Evolutionary conservation across 2,329 filamentous ascomycete genomes (phyloP), one percentile per base, ranked within the genome.

Genomic region (Neopestalotiopsis sp.): DNA sequence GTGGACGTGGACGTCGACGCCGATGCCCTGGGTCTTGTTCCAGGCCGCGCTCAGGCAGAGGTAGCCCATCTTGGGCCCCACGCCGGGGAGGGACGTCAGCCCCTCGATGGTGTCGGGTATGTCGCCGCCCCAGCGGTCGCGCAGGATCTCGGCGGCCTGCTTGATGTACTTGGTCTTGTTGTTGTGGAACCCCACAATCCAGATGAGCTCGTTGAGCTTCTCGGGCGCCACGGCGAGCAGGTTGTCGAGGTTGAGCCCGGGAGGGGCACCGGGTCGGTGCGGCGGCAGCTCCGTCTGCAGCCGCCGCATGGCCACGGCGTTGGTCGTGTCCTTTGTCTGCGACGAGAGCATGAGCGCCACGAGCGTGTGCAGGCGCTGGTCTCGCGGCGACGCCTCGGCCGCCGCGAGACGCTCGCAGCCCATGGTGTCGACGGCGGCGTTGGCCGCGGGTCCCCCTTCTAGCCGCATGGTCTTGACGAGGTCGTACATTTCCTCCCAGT

Each of bases 361-460:
- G 38, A 98, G 88, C 3, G 94, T 97, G 76, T 98, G 95, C 75
- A 97, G 95, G 6, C 95, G 88, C 77, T 90, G 90, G 76, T 89
- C 87, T 69, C 81, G 84, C 32, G 84, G 78, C 68, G 81, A 85
- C 12, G 87, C 85, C 1, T 74, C 79, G 17, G 81, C 78, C 62
- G 86, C 82, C 2, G 92, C 93, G 10, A 96, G 85, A 7, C 89
- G 88, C 80, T 94, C 94, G 81, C 96, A 99, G 12, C 96, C 96
- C 95, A 98, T 98, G 0, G 95, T 98, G 79, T 99, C 96, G 12
- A 99, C 96, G 0, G 95, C 93, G 0, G 96, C 96, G 87, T 92
- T 81, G 83, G 88, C 78, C 78, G 92, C 82, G 81, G 81, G 76
- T 6, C 86, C 86, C 3, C 85, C 86, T 17, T 62, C 59, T 0